Base-by-base conservation (phyloP, 192 early-diverging fungal species). In the Phlyctochytrium arcticum region DNA sequence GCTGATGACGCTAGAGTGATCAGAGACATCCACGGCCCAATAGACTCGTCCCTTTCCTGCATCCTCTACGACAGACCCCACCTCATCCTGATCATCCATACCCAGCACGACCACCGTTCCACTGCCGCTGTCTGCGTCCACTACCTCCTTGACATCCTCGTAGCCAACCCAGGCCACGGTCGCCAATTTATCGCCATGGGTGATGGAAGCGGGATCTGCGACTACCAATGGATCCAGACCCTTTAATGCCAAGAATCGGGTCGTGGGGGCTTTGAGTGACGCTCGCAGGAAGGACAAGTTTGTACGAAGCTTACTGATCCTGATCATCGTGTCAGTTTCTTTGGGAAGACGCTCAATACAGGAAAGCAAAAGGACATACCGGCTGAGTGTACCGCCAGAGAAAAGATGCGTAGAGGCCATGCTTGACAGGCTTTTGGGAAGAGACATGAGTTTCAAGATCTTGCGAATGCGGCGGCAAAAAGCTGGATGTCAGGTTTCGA, bases 21-120 rank as follows among this genome's bases (percentile, higher is more conserved):
- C 15, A 19, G 15, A n/a, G 19, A 70, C 8, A 23, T 70, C 68
- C 12, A 70, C 48, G 15, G 68, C 68, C 59, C 59, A 70, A 48
- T 70, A 70, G 26, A 19, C 48, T 30, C 65, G 26, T 3, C 65
- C 65, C 23, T 65, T 56, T 9, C 53, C 29, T 19, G 8, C 51
- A 0, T 57, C 34, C 35, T 36, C 55, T 33, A 30, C 17, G 17
- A 29, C 62, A 5, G 51, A n/a, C 32, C 30, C 54, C 9, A 17
- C 53, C 19, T 23, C 33, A 47, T 59, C 56, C 7, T 37, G 31
- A 29, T 67, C 65, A 9, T 67, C 65, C 1, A 67, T 34, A 3
- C 65, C 65, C 37, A 66, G 32, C n/a, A 57, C 33, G 15, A 50
- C 65, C 17, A 57, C 12, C 21, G 50, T 48, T 8, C 42, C 65